Conservation (phyloP, 805 yeast genomes). For the Pichia kluyveri region DNA sequence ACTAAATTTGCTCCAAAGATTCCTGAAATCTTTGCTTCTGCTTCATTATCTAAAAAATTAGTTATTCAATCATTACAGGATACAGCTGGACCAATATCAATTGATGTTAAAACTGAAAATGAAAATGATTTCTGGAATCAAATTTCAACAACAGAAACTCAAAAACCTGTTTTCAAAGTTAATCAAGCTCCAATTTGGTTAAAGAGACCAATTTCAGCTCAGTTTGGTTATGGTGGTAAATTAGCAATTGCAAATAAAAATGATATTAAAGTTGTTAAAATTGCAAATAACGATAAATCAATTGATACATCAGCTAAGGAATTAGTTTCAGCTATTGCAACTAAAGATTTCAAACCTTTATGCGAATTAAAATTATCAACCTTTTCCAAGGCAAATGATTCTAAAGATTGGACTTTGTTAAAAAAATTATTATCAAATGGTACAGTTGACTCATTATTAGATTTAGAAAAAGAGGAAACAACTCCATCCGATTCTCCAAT, state of each 20-base stretch:
- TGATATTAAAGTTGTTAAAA: slow-evolving; percentile 17
- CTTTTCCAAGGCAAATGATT: slow-evolving; percentile 27
- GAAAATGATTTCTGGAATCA: slow-evolving; percentile 86
- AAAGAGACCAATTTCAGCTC: slow-evolving; percentile 59
- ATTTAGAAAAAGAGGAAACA: neutral
- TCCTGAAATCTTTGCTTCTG: slow-evolving; percentile 85
- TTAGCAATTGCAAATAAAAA: slow-evolving; percentile 41
- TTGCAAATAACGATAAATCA: slow-evolving; percentile 28
- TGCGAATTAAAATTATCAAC: slow-evolving; percentile 43
- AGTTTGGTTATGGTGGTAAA: slow-evolving; percentile 93
- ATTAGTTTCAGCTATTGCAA: slow-evolving; percentile 49
- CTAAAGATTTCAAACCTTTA: slow-evolving; percentile 43
- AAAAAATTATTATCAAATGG: slow-evolving; percentile 36
- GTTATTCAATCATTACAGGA: slow-evolving; percentile 83
- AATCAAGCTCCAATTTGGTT: slow-evolving; percentile 90
- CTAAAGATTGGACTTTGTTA: slow-evolving; percentile 56
- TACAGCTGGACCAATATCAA: slow-evolving; percentile 49
- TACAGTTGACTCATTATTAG: slow-evolving; percentile 1
- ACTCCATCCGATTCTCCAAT: slow-evolving; percentile 14
- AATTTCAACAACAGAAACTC: slow-evolving; percentile 57
- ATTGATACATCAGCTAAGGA: slow-evolving; percentile 28
- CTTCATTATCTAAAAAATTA: slow-evolving; percentile 81
- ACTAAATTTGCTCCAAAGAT: slow-evolving; percentile 78
- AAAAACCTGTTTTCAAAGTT: slow-evolving; percentile 61
- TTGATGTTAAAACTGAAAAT: slow-evolving; percentile 30